Conservation (phyloP, 1,284 basidiomycete genomes). For the Pseudozyma sp. region DNA sequence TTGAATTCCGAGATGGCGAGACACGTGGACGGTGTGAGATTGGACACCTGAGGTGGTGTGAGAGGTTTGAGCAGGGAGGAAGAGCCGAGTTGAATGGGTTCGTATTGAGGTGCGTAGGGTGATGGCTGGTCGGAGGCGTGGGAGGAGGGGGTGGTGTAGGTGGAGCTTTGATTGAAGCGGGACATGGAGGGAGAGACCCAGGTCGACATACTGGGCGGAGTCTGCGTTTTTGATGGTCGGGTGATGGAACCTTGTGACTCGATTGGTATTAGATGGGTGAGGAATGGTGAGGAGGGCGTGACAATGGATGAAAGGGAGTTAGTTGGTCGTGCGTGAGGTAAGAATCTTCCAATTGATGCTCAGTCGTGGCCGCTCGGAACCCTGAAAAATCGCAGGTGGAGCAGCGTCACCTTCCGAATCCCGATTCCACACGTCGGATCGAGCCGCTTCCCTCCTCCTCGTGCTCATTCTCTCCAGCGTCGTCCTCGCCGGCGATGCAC, state of each 20-base stretch:
- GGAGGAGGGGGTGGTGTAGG: not conserved
- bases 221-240: not conserved
- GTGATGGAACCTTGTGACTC: not conserved
- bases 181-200: constrained; percentile 43
- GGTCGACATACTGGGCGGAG: constrained; percentile 24
- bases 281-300: not conserved
- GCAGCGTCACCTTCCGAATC: constrained; percentile 6
- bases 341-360: constrained; percentile 23
- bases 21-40: constrained; percentile 52
- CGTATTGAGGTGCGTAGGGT: constrained; percentile 20
- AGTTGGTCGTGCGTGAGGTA: not conserved
- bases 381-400: not conserved
- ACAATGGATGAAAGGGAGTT: not conserved
- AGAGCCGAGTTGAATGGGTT: constrained; percentile 36
- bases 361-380: constrained; percentile 6
- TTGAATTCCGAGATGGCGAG: constrained; percentile 57
- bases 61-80: constrained; percentile 33
- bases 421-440: constrained; percentile 3
- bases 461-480: too few species aligned
- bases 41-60: constrained; percentile 39
- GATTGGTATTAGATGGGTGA: not conserved
- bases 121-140: constrained; percentile 7
- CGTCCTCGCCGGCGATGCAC: too few species aligned
- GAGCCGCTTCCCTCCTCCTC: too few species aligned
- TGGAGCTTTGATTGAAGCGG: constrained; percentile 20